A percentile compares a stretch with the other conserved stretches of the same genome.
Evolutionary conservation across 2,329 filamentous ascomycete species (phyloP).

Genomic region (Clarireedia hainanense): DNA sequence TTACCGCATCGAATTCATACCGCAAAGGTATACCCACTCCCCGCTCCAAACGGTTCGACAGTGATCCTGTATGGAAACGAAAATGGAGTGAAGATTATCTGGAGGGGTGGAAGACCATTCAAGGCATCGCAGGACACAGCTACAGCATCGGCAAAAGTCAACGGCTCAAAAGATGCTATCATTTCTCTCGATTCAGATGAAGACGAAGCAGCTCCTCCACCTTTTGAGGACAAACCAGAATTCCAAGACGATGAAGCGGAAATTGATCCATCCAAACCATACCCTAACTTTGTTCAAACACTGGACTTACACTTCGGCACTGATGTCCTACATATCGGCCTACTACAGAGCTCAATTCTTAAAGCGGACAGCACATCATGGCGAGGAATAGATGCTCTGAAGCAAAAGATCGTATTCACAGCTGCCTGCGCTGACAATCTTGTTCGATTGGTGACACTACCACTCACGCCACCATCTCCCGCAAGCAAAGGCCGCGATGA

Average conservation of each 20-base stretch:
- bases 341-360: conserved; percentile 42
- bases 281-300: conserved; percentile 49
- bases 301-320: conserved; percentile 53
- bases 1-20: conserved; percentile 50
- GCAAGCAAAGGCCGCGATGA: conserved; percentile 49
- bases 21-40: conserved; percentile 52
- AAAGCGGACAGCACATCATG: conserved; percentile 42
- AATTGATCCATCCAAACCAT: conserved; percentile 31
- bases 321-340: conserved; percentile 47
- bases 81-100: conserved; percentile 52
- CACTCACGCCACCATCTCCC: conserved; percentile 53
- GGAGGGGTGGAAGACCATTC: conserved; percentile 55
- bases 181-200: conserved; percentile 60
- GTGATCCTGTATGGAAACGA: conserved; percentile 58
- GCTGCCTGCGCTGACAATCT: conserved; percentile 51
- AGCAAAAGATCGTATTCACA: conserved; percentile 52
- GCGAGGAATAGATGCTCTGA: conserved; percentile 40
- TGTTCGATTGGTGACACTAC: conserved; percentile 49
- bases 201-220: conserved; percentile 35
- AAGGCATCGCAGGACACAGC: conserved; percentile 36
- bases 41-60: conserved; percentile 55
- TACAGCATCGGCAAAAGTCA: conserved; percentile 36
- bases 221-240: conserved; percentile 46
- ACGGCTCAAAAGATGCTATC: conserved; percentile 47
- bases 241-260: conserved; percentile 47